Conservation (phyloP, 805 yeast genomes). For the Myxozyma lipomycoides region DNA sequence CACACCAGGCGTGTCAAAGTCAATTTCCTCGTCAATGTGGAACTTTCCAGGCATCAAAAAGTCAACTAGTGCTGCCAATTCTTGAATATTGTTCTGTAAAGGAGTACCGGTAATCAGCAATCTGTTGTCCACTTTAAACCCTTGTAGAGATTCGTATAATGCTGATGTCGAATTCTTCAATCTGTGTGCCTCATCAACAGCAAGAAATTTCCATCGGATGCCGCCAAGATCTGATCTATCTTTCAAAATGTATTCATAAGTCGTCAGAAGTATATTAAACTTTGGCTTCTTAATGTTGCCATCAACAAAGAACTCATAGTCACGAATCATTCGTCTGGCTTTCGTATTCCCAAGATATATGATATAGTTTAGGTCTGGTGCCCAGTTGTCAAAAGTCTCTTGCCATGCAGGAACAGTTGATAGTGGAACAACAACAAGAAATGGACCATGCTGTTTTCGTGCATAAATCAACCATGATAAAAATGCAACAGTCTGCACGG, state of each 20-base stretch:
- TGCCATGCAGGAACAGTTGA: slow-evolving; percentile 99
- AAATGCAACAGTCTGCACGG: slow-evolving; percentile 94
- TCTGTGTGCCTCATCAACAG: slow-evolving; percentile 98
- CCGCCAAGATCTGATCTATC: slow-evolving; percentile 77
- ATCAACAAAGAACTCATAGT: slow-evolving; percentile 70
- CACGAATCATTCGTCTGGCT: slow-evolving; percentile 76
- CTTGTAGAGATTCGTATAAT: slow-evolving; percentile 77
- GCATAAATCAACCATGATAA: slow-evolving; percentile 93
- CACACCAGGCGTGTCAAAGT: slow-evolving; percentile 81
- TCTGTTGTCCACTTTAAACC: slow-evolving; percentile 78
- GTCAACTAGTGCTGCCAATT: slow-evolving; percentile 89
- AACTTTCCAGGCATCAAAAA: slow-evolving; percentile 95
- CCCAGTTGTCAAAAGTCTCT: slow-evolving; percentile 96
- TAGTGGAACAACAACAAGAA: slow-evolving; percentile 90
- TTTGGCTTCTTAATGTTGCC: slow-evolving; percentile 65
- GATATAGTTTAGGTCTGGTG: slow-evolving; percentile 91
- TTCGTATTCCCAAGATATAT: slow-evolving; percentile 89
- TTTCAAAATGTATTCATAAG: slow-evolving; percentile 92
- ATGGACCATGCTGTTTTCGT: slow-evolving; percentile 96
- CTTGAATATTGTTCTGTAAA: slow-evolving; percentile 90
- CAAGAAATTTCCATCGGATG: slow-evolving; percentile 91
- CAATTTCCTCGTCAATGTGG: slow-evolving; percentile 88
- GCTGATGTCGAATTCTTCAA: slow-evolving; percentile 92
- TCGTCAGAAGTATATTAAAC: slow-evolving; percentile 87
- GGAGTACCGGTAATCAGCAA: slow-evolving; percentile 97